Percentiles rank a stretch among this genome's conserved stretches.
Conservation (phyloP, 2,329 filamentous ascomycete genomes). For the Xylaria sp. region DNA sequence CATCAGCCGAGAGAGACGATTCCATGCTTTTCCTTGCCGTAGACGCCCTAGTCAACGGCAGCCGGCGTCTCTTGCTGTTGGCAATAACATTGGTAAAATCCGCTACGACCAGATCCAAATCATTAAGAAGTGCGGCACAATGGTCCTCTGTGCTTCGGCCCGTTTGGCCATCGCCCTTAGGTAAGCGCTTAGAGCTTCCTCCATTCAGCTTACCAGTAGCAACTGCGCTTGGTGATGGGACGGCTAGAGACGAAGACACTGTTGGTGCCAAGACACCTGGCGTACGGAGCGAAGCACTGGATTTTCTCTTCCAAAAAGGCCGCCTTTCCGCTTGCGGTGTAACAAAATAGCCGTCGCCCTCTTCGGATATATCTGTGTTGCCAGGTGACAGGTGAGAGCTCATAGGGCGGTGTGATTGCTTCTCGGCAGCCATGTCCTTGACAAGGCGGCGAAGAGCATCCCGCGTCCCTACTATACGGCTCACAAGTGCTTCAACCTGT, state of each 20-base stretch:
- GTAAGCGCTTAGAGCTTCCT: conserved; percentile 50
- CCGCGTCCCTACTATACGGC: conserved; percentile 84
- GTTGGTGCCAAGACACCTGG: conserved; percentile 55
- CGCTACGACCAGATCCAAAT: conserved; percentile 83
- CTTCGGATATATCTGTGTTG: conserved; percentile 58
- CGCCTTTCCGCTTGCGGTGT: conserved; percentile 66
- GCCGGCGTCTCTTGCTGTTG: conserved; percentile 81
- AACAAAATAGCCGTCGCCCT: conserved; percentile 66
- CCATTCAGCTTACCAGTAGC: conserved; percentile 50
- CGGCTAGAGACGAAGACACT: conserved; percentile 54
- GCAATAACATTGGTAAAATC: conserved; percentile 83
- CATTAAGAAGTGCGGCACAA: conserved; percentile 82
- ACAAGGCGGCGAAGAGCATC: conserved; percentile 89
- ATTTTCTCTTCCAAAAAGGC: conserved; percentile 93
- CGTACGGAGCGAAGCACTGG: conserved; percentile 64
- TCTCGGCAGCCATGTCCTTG: conserved; percentile 78
- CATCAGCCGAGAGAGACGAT: conserved; percentile 79
- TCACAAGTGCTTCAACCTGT: conserved; percentile 85
- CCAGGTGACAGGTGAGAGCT: conserved; percentile 56
- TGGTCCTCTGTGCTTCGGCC: conserved; percentile 81
- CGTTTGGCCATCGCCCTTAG: conserved; percentile 57
- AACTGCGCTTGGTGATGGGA: conserved; percentile 55
- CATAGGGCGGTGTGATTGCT: conserved; percentile 58
- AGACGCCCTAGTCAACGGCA: conserved; percentile 63
- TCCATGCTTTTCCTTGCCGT: conserved; percentile 76